These are phyloP conservation scores for Urtica urens DNA, from an alignment of 306 rosid genomes.

Conservation along the genomic window DNA sequence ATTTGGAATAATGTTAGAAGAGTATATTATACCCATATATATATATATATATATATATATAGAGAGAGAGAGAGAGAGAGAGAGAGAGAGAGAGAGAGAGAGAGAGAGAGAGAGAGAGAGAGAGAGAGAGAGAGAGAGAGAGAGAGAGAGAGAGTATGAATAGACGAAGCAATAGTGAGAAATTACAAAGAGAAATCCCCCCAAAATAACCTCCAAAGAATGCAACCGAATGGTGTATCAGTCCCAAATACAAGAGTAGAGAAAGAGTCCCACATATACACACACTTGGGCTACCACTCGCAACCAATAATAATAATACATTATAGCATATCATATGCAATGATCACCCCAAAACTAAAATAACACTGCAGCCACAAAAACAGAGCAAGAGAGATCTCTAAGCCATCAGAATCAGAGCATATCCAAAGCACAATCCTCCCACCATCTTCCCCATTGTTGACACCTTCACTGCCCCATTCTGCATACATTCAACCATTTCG, in stretches of 20 bases:
- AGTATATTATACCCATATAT: too few species aligned
- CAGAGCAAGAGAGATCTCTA: conserved; percentile 20
- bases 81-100: too few species aligned
- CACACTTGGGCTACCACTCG: conserved; percentile 19
- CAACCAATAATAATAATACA: conserved; percentile 11
- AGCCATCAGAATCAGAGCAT: conserved; percentile 34
- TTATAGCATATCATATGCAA: neutral
- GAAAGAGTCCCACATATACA: conserved; percentile 21
- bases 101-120: too few species aligned
- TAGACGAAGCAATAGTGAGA: too few species aligned
- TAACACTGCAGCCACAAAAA: conserved; percentile 10
- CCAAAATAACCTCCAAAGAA: conserved; percentile 48
- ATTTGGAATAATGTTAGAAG: too few species aligned
- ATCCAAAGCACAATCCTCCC: conserved; percentile 46
- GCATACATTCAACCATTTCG: conserved; percentile 2
- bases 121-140: too few species aligned
- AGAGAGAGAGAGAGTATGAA: too few species aligned
- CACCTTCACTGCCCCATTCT: conserved; percentile 76
- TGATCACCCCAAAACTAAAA: conserved; percentile 16
- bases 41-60: too few species aligned
- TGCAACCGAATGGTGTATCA: conserved; percentile 37
- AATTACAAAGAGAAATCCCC: conserved; percentile 32
- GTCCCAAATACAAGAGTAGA: conserved; percentile 24
- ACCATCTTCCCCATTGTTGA: conserved; percentile 39
- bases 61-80: too few species aligned